These are phyloP conservation scores for Penicillium tannophilum DNA, from an alignment of 495 filamentous ascomycete genomes.

Conservation along the genomic window DNA sequence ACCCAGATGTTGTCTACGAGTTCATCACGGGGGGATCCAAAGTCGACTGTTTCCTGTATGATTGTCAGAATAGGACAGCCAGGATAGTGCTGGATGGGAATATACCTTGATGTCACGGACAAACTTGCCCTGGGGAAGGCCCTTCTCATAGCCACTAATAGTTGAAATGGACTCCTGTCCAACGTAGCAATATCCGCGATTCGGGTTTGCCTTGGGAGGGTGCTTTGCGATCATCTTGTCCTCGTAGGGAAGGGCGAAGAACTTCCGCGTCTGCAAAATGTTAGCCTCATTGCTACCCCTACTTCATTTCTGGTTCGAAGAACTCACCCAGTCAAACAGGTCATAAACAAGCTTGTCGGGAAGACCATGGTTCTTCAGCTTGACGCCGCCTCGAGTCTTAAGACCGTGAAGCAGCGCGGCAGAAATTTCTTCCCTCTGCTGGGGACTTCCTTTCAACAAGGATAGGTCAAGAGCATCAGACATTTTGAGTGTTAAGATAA, in stretches of 20 bases:
- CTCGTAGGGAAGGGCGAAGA: slow-evolving; percentile 45
- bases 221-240: slow-evolving; percentile 56
- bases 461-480: slow-evolving; percentile 26
- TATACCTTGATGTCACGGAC: slow-evolving; percentile 34
- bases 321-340: slow-evolving; percentile 28
- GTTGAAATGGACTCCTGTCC: slow-evolving; percentile 59
- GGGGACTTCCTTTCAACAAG: slow-evolving; percentile 24
- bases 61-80: slow-evolving; percentile 1
- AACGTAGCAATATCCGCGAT: slow-evolving; percentile 56
- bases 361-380: slow-evolving; percentile 31
- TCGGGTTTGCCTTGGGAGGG: slow-evolving; percentile 50
- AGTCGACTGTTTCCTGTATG: slow-evolving; percentile 62
- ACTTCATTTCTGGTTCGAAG: background rate
- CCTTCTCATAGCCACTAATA: slow-evolving; percentile 51
- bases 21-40: slow-evolving; percentile 52
- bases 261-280: slow-evolving; percentile 20
- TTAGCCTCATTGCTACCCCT: background rate
- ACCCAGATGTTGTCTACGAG: slow-evolving; percentile 59
- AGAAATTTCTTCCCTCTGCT: slow-evolving; percentile 21
- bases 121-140: slow-evolving; percentile 23
- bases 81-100: background rate
- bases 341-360: slow-evolving; percentile 25
- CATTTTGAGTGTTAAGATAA: slow-evolving; percentile 8
- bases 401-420: slow-evolving; percentile 19
- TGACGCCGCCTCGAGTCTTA: slow-evolving; percentile 28